Percentiles rank a stretch among this genome's conserved stretches.
Conservation (phyloP, 2,329 filamentous ascomycete genomes). For the Alternaria panax region DNA sequence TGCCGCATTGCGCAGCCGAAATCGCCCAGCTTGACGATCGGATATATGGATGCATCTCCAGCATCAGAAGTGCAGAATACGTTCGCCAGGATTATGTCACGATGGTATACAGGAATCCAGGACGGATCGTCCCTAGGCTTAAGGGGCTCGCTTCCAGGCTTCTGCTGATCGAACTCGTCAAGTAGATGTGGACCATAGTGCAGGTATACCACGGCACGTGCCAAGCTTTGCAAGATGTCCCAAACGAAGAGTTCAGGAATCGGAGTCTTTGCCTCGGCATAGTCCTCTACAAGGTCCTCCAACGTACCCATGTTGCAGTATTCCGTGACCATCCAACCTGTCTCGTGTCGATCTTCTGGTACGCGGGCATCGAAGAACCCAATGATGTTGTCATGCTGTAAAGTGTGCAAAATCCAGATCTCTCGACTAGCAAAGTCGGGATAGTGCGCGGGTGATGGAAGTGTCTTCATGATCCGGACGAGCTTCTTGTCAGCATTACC, state of each 20-base stretch:
- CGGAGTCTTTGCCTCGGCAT: neutral
- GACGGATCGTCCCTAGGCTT: neutral
- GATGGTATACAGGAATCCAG: neutral
- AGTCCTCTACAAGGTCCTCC: neutral
- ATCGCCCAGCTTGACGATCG: neutral
- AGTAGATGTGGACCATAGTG: neutral
- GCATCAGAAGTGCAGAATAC: neutral
- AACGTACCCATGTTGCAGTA: conserved; percentile 3
- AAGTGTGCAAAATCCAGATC: neutral
- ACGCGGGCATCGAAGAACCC: neutral
- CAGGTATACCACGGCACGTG: neutral
- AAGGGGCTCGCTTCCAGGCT: neutral
- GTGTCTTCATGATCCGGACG: neutral
- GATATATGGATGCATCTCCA: neutral
- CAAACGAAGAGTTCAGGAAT: neutral
- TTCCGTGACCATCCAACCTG: neutral
- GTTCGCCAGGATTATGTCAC: neutral
- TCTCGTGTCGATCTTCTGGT: neutral
- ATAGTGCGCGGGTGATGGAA: neutral
- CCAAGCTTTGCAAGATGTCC: neutral
- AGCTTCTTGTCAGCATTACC: too few species aligned
- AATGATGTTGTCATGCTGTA: neutral
- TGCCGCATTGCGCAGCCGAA: conserved; percentile 4
- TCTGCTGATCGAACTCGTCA: neutral
- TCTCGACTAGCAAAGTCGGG: neutral